Percentiles rank a stretch among this genome's conserved stretches.
Evolutionary conservation across 805 yeast species (phyloP).

Genomic region (Myxozyma mucilagina): DNA sequence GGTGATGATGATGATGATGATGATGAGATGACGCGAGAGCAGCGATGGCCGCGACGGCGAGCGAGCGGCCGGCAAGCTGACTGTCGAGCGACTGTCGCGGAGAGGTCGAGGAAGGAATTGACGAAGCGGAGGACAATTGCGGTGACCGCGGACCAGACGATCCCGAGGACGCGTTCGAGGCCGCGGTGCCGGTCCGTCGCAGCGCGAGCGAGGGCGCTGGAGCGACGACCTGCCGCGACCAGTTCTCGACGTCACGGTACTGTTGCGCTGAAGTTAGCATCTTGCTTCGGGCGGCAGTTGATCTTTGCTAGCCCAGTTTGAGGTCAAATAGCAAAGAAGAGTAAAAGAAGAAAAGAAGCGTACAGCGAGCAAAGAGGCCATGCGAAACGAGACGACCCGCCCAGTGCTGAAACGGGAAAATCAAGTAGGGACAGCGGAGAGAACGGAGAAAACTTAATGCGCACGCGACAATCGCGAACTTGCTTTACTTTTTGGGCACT

Average conservation of each 20-base stretch:
- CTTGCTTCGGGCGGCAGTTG: too few species aligned
- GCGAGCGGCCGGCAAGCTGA: background rate
- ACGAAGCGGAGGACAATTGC: background rate
- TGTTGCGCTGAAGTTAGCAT: background rate
- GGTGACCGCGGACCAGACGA: background rate
- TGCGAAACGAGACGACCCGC: background rate
- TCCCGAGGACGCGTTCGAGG: conserved; percentile 6
- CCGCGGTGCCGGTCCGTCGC: conserved; percentile 2
- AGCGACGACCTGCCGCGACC: conserved; percentile 26
- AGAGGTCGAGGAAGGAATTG: background rate
- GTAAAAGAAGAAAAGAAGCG: background rate
- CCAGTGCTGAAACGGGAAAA: background rate
- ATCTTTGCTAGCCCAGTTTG: too few species aligned
- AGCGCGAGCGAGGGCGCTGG: conserved; percentile 13
- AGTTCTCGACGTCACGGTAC: conserved; percentile 28
- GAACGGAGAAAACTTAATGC: background rate
- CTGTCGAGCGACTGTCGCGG: conserved; percentile 5
- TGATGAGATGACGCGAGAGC: conserved; percentile 1
- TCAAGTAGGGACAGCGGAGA: background rate
- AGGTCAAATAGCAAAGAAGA: background rate
- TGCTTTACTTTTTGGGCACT: too few species aligned
- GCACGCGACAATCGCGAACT: too few species aligned
- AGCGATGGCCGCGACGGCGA: background rate
- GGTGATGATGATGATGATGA: background rate
- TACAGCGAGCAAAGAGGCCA: conserved; percentile 13